phyloP scores from a whole-genome alignment of 345 rosid genomes.

The Euclidium syriacum region DNA sequence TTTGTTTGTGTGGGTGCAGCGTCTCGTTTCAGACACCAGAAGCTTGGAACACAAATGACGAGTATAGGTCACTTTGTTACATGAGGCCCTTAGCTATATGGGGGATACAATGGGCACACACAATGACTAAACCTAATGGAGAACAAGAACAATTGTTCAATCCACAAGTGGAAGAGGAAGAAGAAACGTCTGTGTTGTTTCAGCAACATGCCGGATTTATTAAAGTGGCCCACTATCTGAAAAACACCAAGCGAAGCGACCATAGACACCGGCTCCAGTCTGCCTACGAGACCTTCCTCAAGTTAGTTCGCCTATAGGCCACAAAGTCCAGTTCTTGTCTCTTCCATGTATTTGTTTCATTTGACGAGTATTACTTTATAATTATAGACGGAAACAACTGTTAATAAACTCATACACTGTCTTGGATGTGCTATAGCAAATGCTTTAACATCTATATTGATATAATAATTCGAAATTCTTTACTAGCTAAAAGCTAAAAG shows the following conservation, averaged over 20 bases:
- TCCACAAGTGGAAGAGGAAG: constrained; percentile 23
- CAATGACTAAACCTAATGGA: constrained; percentile 35
- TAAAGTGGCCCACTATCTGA: constrained; percentile 54
- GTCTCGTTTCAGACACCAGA: constrained; percentile 76
- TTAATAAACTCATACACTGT: background rate
- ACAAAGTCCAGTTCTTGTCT: background rate
- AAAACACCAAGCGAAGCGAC: constrained; percentile 38
- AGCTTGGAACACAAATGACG: constrained; percentile 50
- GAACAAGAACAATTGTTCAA: constrained; percentile 26
- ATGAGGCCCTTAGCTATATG: constrained; percentile 84
- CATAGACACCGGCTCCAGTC: constrained; percentile 39
- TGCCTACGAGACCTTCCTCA: constrained; percentile 44
- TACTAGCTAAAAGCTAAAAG: too few relatives aligned
- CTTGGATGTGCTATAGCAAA: background rate
- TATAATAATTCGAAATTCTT: too few relatives aligned
- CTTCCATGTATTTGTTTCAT: background rate
- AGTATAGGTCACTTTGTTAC: constrained; percentile 59
- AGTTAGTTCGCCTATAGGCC: constrained; percentile 24
- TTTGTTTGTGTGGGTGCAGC: constrained; percentile 28
- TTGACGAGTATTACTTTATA: background rate
- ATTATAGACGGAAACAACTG: constrained; percentile 2
- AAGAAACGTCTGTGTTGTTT: constrained; percentile 30
- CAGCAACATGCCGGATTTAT: constrained; percentile 53
- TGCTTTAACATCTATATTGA: background rate
- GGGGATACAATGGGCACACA: constrained; percentile 77